Percentiles rank a stretch among this genome's conserved stretches.
Evolutionary conservation across 768 basidiomycete species (phyloP).

Genomic region (Suillus americanus): DNA sequence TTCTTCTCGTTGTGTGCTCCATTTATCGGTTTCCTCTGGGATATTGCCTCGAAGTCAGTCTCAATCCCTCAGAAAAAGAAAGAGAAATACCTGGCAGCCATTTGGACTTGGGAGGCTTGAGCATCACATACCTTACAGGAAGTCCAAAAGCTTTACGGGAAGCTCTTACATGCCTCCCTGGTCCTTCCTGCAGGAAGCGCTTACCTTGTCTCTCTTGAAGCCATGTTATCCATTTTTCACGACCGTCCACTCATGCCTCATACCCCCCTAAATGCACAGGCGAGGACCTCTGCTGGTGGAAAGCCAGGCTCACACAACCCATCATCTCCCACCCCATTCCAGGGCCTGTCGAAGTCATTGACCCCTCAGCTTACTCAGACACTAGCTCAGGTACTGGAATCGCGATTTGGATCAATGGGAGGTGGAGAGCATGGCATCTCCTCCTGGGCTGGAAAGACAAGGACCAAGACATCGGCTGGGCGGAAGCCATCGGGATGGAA

Average conservation of each 20-base stretch:
- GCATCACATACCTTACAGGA: constrained; percentile 31
- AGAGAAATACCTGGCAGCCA: constrained; percentile 29
- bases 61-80: constrained; percentile 23
- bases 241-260: constrained; percentile 27
- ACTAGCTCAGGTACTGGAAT: constrained; percentile 37
- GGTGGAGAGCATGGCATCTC: constrained; percentile 32
- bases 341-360: constrained; percentile 31
- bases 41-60: neutral
- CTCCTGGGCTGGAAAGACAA: constrained; percentile 27
- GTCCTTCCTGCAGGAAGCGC: constrained; percentile 35
- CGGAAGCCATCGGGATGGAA: constrained; percentile 45
- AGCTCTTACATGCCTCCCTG: constrained; percentile 36
- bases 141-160: constrained; percentile 38
- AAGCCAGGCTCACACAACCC: constrained; percentile 17
- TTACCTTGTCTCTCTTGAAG: constrained; percentile 39
- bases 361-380: constrained; percentile 40
- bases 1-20: constrained; percentile 17
- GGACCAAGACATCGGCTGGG: constrained; percentile 42
- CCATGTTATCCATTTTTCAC: constrained; percentile 30
- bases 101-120: constrained; percentile 7
- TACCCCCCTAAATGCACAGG: constrained; percentile 21
- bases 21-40: constrained; percentile 35
- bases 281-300: constrained; percentile 38
- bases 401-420: constrained; percentile 22
- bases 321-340: neutral